A percentile compares a stretch with the other conserved stretches of the same genome.
Evolutionary conservation across 2,329 filamentous ascomycete genomes (phyloP).

Genomic region (Pseudogymnoascus sp.): DNA sequence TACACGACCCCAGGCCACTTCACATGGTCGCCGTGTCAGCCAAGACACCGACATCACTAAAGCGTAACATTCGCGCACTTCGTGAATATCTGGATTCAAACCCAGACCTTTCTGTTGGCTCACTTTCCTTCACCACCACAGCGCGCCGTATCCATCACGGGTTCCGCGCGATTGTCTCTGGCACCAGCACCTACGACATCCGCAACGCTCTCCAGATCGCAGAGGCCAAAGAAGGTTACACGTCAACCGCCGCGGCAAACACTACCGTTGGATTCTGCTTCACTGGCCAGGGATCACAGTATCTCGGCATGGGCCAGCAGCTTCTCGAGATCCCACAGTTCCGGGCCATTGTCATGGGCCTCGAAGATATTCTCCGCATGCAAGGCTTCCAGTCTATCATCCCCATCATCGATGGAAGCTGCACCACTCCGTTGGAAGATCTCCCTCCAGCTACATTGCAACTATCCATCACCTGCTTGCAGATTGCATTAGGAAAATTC

Average conservation of each 20-base stretch:
- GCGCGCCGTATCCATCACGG: conserved; percentile 49
- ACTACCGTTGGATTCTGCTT: conserved; percentile 26
- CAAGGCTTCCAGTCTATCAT: conserved; percentile 25
- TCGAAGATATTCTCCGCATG: conserved; percentile 19
- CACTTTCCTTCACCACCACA: conserved; percentile 16
- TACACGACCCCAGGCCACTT: conserved; percentile 31
- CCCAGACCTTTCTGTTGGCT: conserved; percentile 11
- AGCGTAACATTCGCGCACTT: conserved; percentile 19
- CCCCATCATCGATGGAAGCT: conserved; percentile 37
- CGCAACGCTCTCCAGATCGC: conserved; percentile 38
- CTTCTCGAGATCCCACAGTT: conserved; percentile 44
- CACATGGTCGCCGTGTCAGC: conserved; percentile 44
- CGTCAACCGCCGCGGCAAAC: conserved; percentile 45
- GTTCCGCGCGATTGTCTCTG: conserved; percentile 44
- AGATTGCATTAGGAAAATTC: conserved; percentile 47
- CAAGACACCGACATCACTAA: conserved; percentile 21
- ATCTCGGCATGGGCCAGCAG: conserved; percentile 35
- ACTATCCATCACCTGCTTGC: conserved; percentile 43
- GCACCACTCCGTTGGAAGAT: conserved; percentile 30
- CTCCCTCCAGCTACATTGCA: conserved; percentile 45
- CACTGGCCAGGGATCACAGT: conserved; percentile 33
- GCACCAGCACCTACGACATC: conserved; percentile 38
- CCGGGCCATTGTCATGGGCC: conserved; percentile 19
- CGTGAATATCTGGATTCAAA: conserved; percentile 21
- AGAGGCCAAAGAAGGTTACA: conserved; percentile 35